These are phyloP conservation scores for Blastomyces percursus DNA, from an alignment of 2,329 filamentous ascomycete genomes.

Conservation along the genomic window DNA sequence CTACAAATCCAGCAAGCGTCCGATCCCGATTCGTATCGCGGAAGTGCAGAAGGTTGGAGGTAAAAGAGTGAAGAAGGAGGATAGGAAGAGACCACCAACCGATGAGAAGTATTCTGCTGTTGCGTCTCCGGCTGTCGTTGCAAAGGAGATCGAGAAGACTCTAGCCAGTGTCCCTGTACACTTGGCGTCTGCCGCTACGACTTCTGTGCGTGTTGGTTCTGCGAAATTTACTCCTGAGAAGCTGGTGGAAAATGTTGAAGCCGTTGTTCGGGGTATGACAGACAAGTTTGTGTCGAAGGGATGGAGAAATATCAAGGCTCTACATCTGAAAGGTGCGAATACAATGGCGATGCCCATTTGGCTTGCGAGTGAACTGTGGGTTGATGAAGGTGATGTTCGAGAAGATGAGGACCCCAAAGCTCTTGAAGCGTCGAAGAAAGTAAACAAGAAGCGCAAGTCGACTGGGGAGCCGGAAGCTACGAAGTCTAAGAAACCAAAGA, in stretches of 20 bases:
- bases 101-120: constrained; percentile 37
- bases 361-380: constrained; percentile 85
- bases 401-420: constrained; percentile 29
- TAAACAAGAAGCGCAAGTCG: constrained; percentile 47
- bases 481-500: constrained; percentile 30
- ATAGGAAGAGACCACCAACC: constrained; percentile 38
- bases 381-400: constrained; percentile 60
- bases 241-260: constrained; percentile 68
- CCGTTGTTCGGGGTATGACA: constrained; percentile 57
- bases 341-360: constrained; percentile 89
- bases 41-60: constrained; percentile 51
- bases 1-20: constrained; percentile 78
- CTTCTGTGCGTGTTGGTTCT: constrained; percentile 67
- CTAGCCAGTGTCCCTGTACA: constrained; percentile 68
- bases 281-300: constrained; percentile 73
- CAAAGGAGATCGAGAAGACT: constrained; percentile 69
- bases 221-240: constrained; percentile 64
- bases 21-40: constrained; percentile 68
- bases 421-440: constrained; percentile 27
- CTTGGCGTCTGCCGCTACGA: constrained; percentile 67
- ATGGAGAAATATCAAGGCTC: constrained; percentile 71
- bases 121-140: constrained; percentile 54
- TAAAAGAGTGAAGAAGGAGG: constrained; percentile 49
- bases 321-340: constrained; percentile 85
- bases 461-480: constrained; percentile 20